Evolutionary conservation across 805 yeast species (phyloP).

Genomic region (Nakazawaea siamensis): DNA sequence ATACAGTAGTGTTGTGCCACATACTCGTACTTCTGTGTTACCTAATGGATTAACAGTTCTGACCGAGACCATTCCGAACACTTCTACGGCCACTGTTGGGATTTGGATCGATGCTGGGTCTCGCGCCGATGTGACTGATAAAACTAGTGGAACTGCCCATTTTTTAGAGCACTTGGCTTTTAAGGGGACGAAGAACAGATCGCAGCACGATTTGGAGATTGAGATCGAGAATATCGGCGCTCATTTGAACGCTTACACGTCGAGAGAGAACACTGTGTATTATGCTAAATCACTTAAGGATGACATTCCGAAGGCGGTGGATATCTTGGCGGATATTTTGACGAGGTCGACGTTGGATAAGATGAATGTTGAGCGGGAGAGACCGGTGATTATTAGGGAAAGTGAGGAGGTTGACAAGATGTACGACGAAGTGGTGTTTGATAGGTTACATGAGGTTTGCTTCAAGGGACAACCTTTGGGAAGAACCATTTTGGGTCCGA

Average conservation of each 20-base stretch:
- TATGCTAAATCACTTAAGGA: constrained; percentile 80
- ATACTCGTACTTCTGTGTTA: constrained; percentile 61
- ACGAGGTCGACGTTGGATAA: constrained; percentile 79
- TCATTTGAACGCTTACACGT: constrained; percentile 96
- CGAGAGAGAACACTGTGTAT: constrained; percentile 95
- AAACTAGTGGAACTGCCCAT: constrained; percentile 92
- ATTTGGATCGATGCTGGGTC: constrained; percentile 99
- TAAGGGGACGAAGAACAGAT: constrained; percentile 81
- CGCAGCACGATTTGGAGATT: constrained; percentile 77
- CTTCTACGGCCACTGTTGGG: constrained; percentile 94
- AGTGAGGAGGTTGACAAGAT: constrained; percentile 96
- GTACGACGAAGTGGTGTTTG: constrained; percentile 98
- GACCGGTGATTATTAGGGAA: constrained; percentile 94
- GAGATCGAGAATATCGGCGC: constrained; percentile 96
- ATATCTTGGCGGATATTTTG: constrained; percentile 81
- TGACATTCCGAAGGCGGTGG: constrained; percentile 81
- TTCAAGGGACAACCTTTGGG: constrained; percentile 90
- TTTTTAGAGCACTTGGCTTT: constrained; percentile 94
- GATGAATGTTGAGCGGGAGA: constrained; percentile 85
- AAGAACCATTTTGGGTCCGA: constrained; percentile 92
- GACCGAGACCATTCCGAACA: constrained; percentile 77
- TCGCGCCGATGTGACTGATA: constrained; percentile 78
- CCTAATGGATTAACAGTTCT: constrained; percentile 95
- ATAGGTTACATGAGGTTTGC: constrained; percentile 89
- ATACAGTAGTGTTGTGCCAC: constrained; percentile 30